phyloP scores from a whole-genome alignment of 2,329 filamentous ascomycete genomes.

The Aspergillus sp. region DNA sequence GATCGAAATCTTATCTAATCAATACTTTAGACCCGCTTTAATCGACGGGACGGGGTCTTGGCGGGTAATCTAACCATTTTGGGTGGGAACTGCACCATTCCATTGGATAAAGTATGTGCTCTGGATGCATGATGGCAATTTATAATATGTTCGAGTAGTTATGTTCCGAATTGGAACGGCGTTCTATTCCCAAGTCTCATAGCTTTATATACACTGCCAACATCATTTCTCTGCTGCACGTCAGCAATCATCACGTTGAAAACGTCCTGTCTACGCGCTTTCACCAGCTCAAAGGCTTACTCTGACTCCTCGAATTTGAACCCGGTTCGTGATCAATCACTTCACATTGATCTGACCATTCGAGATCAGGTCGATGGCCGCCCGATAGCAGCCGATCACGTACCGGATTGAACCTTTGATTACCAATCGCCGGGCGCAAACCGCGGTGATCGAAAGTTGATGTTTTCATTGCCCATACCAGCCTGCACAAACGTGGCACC shows the following conservation, averaged over 20 bases:
- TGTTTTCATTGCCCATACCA: slow-evolving; percentile 31
- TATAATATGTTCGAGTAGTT: no score
- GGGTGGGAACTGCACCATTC: no score
- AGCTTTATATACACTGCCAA: neutral
- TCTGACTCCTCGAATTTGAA: neutral
- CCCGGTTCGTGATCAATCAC: neutral
- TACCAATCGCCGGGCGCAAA: slow-evolving; percentile 25
- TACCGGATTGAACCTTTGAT: slow-evolving; percentile 24
- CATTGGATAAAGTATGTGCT: no score
- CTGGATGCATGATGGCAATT: no score
- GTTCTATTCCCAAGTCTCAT: no score
- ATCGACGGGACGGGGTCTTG: no score
- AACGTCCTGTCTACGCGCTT: neutral
- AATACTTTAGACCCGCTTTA: no score
- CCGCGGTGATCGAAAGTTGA: slow-evolving; percentile 25
- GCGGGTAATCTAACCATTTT: no score
- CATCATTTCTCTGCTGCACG: neutral
- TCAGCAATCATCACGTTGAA: neutral
- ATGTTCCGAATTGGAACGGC: no score
- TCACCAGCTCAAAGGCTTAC: neutral
- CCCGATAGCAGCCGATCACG: slow-evolving; percentile 21
- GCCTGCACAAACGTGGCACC: slow-evolving; percentile 22
- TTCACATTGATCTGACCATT: slow-evolving; percentile 14
- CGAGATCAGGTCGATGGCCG: slow-evolving; percentile 30
- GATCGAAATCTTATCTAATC: no score